Conservation (phyloP, 441 rosid genomes). For the Syzygium syzygioides region DNA sequence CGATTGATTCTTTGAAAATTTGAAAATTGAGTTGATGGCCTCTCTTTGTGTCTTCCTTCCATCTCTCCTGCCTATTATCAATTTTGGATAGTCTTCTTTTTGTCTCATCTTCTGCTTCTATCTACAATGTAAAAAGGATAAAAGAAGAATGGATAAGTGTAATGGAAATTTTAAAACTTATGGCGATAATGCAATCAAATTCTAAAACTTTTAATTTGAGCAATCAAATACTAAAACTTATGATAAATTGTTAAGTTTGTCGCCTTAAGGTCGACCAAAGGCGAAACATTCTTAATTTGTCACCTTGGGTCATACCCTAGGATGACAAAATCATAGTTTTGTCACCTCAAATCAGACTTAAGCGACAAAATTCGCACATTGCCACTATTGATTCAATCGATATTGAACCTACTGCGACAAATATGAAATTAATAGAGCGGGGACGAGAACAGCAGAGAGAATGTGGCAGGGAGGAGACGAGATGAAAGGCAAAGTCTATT, state of each 20-base stretch:
- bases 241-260: too few relatives aligned
- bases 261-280: too few relatives aligned
- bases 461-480: not conserved
- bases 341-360: not conserved
- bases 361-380: not conserved
- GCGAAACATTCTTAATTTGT: not conserved
- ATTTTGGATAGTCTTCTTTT: not conserved
- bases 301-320: not conserved
- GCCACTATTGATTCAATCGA: not conserved
- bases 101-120: too few relatives aligned
- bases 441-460: not conserved
- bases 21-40: not conserved
- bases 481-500: not conserved
- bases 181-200: too few relatives aligned
- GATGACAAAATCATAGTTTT: not conserved
- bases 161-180: too few relatives aligned
- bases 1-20: not conserved
- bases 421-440: not conserved
- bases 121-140: not conserved
- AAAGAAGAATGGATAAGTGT: not conserved
- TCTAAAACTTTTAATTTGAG: too few relatives aligned
- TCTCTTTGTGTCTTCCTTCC: not conserved
- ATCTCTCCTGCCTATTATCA: not conserved
- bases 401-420: not conserved
- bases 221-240: too few relatives aligned